Evolutionary conservation across 1,284 basidiomycete species (phyloP), one percentile per base, ranked within the genome.

Genomic region (Cryptococcus sp.): DNA sequence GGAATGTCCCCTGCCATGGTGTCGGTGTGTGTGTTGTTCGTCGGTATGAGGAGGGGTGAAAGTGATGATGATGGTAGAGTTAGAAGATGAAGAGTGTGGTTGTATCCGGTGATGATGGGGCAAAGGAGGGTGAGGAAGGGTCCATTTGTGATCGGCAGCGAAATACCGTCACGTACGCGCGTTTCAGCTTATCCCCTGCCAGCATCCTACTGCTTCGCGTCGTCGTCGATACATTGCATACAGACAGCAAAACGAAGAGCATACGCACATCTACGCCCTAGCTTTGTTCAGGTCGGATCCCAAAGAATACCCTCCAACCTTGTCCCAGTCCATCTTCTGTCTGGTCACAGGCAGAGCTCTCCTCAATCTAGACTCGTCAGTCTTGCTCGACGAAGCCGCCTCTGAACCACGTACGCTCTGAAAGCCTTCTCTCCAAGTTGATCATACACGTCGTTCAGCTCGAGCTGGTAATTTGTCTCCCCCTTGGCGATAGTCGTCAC

Each of bases 321-420:
- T 90, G 56, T 92, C 90, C 92, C 91, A 94, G 57, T 94, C 90
- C 43, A 94, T 74, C 74, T 93, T 93, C 67, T 90, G 87, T 59
- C 87, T 80, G n/a, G 89, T 94, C 65, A 95, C 77, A 0, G 92
- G 92, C 51, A 97, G 72, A 2, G 90, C 88, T 41, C 92, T 80
- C 58, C 92, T 79, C 47, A 97, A 76, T 9, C 85, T 83, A 43
- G 24, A 16, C 31, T 25, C 11, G 1, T 35, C 22, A 31, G 10
- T 45, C 11, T 23, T 28, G 3, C 16, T 46, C 41, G 21, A 48
- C 24, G 21, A 28, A 21, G 16, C 19, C 23, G 19, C n/a, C n/a
- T n/a, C n/a, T n/a, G n/a, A n/a, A n/a, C n/a, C n/a, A 64, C 71
- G 60, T 49, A 73, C 72, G 65, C 62, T 71, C 88, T 87, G 80